A percentile compares a stretch with the other conserved stretches of the same genome.
Evolutionary conservation across 1,284 basidiomycete species (phyloP).

Genomic region (Erythrobasidium hasegawianum): DNA sequence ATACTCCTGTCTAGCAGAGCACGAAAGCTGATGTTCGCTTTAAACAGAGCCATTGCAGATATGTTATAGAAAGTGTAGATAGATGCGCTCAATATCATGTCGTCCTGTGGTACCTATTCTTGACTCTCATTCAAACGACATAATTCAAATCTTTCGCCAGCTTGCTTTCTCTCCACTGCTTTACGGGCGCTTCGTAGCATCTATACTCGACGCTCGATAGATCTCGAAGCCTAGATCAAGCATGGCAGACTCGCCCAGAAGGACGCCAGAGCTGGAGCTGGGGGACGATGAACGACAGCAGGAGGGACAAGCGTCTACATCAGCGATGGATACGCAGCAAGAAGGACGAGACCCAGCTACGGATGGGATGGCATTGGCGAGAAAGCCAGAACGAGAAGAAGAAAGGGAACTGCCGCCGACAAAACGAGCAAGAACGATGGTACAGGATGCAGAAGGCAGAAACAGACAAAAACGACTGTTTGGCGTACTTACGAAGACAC

Average conservation of each 20-base stretch:
- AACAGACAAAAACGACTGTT: conserved; percentile 39
- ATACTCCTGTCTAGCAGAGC: too few relatives aligned
- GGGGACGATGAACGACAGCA: neutral
- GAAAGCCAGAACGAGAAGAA: neutral
- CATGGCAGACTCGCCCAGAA: conserved; percentile 1
- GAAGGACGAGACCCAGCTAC: neutral
- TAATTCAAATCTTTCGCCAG: neutral
- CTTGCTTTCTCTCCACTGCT: neutral
- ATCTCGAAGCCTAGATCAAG: neutral
- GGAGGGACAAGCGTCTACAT: neutral
- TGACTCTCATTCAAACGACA: neutral
- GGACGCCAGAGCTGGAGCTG: neutral
- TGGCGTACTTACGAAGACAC: conserved; percentile 41
- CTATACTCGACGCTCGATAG: too few relatives aligned
- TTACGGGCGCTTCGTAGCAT: neutral
- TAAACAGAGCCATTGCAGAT: conserved; percentile 24
- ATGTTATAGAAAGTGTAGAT: conserved; percentile 16
- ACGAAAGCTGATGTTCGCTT: neutral
- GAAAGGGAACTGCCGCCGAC: conserved; percentile 33
- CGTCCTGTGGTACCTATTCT: neutral
- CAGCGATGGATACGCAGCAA: neutral
- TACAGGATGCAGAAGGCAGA: conserved; percentile 15
- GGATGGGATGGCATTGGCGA: neutral
- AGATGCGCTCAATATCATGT: neutral
- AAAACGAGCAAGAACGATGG: conserved; percentile 33